Evolutionary conservation across 106 monocot species (phyloP).

Genomic region (Apostasia ramifera): DNA sequence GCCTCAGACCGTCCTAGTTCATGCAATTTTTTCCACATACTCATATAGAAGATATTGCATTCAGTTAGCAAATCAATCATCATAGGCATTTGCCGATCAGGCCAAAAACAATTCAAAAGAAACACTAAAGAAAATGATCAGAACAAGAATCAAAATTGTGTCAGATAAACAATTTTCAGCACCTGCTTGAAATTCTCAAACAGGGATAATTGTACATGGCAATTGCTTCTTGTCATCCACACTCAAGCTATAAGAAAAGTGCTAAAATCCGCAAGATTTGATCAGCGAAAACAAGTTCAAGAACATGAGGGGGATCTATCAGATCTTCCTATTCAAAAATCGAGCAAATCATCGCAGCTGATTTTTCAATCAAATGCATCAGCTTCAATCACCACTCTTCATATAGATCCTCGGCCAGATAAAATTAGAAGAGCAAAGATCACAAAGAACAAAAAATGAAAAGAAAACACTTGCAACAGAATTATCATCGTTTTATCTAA

Average conservation of each 20-base stretch:
- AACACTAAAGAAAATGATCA: neutral
- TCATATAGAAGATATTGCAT: neutral
- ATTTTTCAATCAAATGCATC: neutral
- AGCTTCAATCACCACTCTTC: neutral
- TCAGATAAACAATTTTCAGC: constrained; percentile 6
- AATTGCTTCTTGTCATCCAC: constrained; percentile 2
- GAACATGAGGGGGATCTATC: neutral
- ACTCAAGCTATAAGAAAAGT: neutral
- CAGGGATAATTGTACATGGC: constrained; percentile 7
- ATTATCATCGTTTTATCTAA: too few species aligned
- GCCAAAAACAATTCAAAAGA: neutral
- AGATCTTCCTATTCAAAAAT: constrained; percentile 9
- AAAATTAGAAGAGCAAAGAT: too few species aligned
- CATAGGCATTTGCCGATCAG: neutral
- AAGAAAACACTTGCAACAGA: too few species aligned
- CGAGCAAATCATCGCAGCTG: neutral
- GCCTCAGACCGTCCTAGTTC: constrained; percentile 11
- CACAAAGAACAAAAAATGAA: too few species aligned
- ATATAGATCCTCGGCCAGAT: too few species aligned
- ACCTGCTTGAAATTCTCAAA: neutral
- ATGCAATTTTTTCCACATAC: neutral
- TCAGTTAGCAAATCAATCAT: neutral
- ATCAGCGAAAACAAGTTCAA: neutral
- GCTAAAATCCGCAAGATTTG: neutral
- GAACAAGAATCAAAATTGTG: neutral